Evolutionary conservation across 78 protist species (phyloP).

Genomic region (Protostelium mycophagum): DNA sequence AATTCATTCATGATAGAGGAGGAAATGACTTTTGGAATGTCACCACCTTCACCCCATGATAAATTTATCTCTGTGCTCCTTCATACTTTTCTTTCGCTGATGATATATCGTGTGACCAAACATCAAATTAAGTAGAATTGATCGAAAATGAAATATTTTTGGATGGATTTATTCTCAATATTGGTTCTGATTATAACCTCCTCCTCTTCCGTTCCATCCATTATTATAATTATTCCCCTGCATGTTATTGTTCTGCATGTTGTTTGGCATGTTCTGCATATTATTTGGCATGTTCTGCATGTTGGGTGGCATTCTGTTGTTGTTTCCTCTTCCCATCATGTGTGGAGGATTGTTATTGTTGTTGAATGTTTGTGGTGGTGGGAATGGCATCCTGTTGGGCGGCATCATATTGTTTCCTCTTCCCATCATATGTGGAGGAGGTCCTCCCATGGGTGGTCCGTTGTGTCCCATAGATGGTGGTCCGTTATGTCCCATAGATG

Average conservation of each 20-base stretch:
- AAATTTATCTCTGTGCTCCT: no score
- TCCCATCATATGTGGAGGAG: neutral
- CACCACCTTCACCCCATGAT: neutral
- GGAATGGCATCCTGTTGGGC: neutral
- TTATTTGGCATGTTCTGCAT: neutral
- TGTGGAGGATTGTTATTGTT: neutral
- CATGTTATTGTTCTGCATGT: neutral
- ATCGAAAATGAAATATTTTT: no score
- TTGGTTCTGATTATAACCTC: no score
- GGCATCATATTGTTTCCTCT: neutral
- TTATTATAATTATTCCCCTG: neutral
- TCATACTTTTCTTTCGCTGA: no score
- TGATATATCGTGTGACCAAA: no score
- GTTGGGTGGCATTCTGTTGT: neutral
- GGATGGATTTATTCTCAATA: no score
- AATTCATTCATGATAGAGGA: neutral
- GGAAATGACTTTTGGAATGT: neutral
- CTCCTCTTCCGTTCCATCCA: no score
- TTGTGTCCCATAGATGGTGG: neutral
- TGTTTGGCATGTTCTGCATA: neutral
- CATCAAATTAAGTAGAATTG: no score
- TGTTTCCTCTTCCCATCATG: neutral
- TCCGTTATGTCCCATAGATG: neutral
- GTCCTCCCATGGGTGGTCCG: neutral
- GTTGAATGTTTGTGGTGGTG: no score